Evolutionary conservation across 805 yeast species (phyloP), one percentile per base, ranked within the genome.

Genomic region (Osmozyma mogii): DNA sequence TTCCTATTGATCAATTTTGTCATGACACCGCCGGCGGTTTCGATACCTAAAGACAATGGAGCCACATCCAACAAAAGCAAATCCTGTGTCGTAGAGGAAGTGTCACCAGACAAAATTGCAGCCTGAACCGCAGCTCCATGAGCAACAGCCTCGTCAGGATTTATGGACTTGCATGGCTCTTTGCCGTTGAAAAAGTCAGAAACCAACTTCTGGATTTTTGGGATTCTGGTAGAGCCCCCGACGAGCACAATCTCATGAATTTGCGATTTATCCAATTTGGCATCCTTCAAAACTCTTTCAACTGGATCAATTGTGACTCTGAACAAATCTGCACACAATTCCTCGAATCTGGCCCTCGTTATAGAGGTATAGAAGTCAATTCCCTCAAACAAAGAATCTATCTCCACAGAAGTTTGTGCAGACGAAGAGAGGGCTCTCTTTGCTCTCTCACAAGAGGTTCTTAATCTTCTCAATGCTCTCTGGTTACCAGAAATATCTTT

Each of bases 21-120:
- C 96, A 87, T 87, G 44, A 87, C 94, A 64, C 96, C 96, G 58
- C 96, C 96, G 32, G 95, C 81, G 47, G 96, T 88, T 68, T 87
- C 96, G 57, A 87, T 88, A 72, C 96, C 96, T 43, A 87, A 62
- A 32, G 96, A 87, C 56, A 87, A 75, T 50, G 96, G 94, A 50
- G 88, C 84, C 41, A 87, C 96, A 66, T 87, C 96, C 52, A 88
- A 73, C 53, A 87, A 70, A n/a, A 59, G 70, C 87, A 58, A 83
- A 83, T 20, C 22, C 22, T 20, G 22, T 5, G 22, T 20, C 22
- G 9, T 20, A 12, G 22, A 20, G 12, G 9, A 8, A 5, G 9
- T 5, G 22, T 20, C 22, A 8, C 22, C 22, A 5, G 22, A 5
- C 8, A 20, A 8, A 20, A 20, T 20, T n/a, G 22, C 22, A 20